Base-by-base conservation (phyloP, 768 basidiomycete genomes). In the Termitomyces sp. region DNA sequence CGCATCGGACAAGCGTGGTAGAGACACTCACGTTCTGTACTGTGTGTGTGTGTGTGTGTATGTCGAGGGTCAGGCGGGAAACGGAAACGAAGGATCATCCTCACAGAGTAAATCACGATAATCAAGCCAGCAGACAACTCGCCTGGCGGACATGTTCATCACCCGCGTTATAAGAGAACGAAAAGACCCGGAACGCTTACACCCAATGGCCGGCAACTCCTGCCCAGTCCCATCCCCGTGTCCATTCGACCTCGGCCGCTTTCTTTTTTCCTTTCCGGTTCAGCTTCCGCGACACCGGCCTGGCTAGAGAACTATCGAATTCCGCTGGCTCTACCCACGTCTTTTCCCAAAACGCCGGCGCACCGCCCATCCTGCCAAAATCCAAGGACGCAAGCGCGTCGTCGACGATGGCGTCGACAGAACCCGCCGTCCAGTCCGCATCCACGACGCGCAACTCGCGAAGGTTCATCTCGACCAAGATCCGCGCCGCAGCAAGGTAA, bases 71-170 rank as follows among this genome's bases (percentile, higher is more conserved):
- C 19, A 19, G 37, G 19, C 10, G 3, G n/a, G n/a, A n/a, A n/a
- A n/a, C n/a, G n/a, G n/a, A 46, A 21, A 35, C 17, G n/a, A 37
- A 35, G 19, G 2, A 14, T 38, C 5, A 5, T 3, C 71, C 81
- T 65, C 61, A 82, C 82, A 63, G 8, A 84, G 63, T 3, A 84
- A 60, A 55, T 83, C 80, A 40, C 74, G 73, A 61, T 84, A 84
- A 60, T 82, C 81, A 66, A 84, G 69, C 81, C 82, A 84, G 57
- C 78, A 84, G 6, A 84, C 74, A 49, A 78, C 77, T 12, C 82
- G 79, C 56, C 82, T 83, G 59, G 14, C 12, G 3, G 17, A 35
- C 35, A 48, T 14, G 19, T n/a, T 26, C 44, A 49, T 56, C 41
- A 35, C n/a, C n/a, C n/a, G n/a, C n/a, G 14, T 15, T 11, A 19